Base-by-base conservation (phyloP, 2,329 filamentous ascomycete species). In the Hypoxylon sp. region DNA sequence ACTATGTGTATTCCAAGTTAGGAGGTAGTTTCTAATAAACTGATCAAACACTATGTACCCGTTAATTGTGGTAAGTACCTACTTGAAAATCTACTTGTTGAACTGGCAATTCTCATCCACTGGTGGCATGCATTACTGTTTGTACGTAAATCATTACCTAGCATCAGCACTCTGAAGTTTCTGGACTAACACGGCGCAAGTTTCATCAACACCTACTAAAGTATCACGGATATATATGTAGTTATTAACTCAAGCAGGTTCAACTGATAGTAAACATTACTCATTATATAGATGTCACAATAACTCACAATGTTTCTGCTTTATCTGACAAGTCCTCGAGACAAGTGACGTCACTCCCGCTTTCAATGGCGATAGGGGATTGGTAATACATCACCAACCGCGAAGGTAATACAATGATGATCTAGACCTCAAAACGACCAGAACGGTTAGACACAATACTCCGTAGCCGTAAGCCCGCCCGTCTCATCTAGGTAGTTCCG, bases 281-380 rank as follows among this genome's bases (percentile, higher is more conserved):
- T 36, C 14, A 25, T 51, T 14, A 21, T 17, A 51, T 51, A 10
- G 5, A 9, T 19, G 14, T 41, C 38, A 7, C 38, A 19, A 9
- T 19, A 41, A 19, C n/a, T n/a, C 38, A 19, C n/a, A n/a, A 41
- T 41, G n/a, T 9, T 17, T 41, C 38, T 21, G 28, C 28, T 25
- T 21, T 32, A 11, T n/a, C 25, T 48, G 9, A 23, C 1, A 30
- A 53, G 32, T 14, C 17, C 32, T 28, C n/a, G 32, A 23, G 14
- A 21, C 7, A 23, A 65, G 14, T 61, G 63, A 67, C 59, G 59
- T 59, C 63, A 67, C 17, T 19, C n/a, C 5, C 14, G 4, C 3
- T 7, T 5, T 49, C 13, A 10, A 60, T 60, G 56, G 43, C 43
- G 28, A 51, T 13, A 14, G 41, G 50, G 43, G 23, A 38, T 49